Conservation (phyloP, 1,284 basidiomycete species). For the Schizopora paradoxa region DNA sequence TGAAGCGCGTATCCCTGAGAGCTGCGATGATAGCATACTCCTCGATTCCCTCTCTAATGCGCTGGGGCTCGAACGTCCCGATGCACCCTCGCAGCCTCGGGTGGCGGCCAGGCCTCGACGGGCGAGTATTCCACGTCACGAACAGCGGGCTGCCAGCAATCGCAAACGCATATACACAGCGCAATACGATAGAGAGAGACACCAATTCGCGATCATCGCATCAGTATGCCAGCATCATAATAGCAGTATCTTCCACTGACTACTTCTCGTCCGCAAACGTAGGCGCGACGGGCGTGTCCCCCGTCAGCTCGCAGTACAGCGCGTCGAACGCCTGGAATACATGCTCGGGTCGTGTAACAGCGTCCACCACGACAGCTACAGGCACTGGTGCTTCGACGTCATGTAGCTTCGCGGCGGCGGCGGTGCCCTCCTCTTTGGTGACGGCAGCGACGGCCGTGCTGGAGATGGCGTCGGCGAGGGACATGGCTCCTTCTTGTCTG, state of each 20-base stretch:
- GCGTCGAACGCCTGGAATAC: slow-evolving; percentile 77
- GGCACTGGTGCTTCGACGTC: too few relatives aligned
- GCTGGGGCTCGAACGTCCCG: slow-evolving; percentile 83
- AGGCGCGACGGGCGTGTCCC: slow-evolving; percentile 47
- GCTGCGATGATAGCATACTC: slow-evolving; percentile 91
- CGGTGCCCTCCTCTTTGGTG: too few relatives aligned
- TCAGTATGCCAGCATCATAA: neutral
- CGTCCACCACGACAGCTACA: slow-evolving; percentile 29
- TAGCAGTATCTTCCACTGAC: slow-evolving; percentile 53
- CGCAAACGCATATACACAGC: neutral
- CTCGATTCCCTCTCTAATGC: slow-evolving; percentile 70
- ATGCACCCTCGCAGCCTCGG: slow-evolving; percentile 88
- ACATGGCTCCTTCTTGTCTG: too few relatives aligned
- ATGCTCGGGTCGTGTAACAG: slow-evolving; percentile 62
- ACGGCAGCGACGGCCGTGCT: too few relatives aligned
- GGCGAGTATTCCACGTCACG: slow-evolving; percentile 89
- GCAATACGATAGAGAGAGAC: slow-evolving; percentile 2
- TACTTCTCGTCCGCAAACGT: slow-evolving; percentile 65
- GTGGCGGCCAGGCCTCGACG: slow-evolving; percentile 50
- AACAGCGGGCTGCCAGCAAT: slow-evolving; percentile 75
- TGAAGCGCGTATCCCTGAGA: slow-evolving; percentile 67
- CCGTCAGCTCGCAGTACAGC: slow-evolving; percentile 66
- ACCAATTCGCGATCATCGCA: neutral
- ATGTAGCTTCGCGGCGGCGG: too few relatives aligned
- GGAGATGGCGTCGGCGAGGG: too few relatives aligned